Evolutionary conservation across 1,284 basidiomycete genomes (phyloP).

Genomic region (Pascua sp.): DNA sequence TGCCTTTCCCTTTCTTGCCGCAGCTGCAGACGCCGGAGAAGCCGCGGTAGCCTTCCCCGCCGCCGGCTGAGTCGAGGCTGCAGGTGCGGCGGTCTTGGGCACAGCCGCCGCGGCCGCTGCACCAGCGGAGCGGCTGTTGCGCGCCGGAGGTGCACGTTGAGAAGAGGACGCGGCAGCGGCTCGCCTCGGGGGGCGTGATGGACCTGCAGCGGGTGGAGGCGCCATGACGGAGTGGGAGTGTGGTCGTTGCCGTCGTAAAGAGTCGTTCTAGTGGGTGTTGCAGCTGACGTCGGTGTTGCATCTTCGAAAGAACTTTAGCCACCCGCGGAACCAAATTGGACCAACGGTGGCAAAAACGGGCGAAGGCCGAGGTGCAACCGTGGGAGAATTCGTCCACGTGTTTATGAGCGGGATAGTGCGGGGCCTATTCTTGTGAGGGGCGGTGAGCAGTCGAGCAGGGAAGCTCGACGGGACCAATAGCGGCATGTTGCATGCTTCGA

Average conservation of each 20-base stretch:
- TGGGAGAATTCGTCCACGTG: neutral
- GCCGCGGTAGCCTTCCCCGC: constrained; percentile 1
- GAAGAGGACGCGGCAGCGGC: neutral
- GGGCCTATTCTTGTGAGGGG: too few species aligned
- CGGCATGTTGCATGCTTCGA: too few species aligned
- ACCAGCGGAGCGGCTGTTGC: neutral
- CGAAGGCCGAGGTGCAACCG: neutral
- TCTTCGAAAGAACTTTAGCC: neutral
- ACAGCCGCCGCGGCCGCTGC: neutral
- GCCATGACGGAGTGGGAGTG: constrained; percentile 1
- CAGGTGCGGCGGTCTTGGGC: neutral
- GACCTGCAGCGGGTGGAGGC: constrained; percentile 4
- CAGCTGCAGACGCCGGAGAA: constrained; percentile 8
- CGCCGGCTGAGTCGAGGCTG: constrained; percentile 4
- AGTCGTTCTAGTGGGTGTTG: neutral
- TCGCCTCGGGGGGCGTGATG: constrained; percentile 6
- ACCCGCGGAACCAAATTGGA: neutral
- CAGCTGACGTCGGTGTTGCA: neutral
- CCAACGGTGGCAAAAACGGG: neutral
- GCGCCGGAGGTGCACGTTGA: neutral
- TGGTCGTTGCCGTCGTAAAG: neutral
- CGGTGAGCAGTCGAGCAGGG: too few species aligned
- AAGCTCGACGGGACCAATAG: too few species aligned
- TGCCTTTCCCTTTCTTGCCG: constrained; percentile 26
- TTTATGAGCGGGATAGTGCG: too few species aligned